Base-by-base conservation (phyloP, 2,329 filamentous ascomycete genomes). In the Trichoderma sp. region DNA sequence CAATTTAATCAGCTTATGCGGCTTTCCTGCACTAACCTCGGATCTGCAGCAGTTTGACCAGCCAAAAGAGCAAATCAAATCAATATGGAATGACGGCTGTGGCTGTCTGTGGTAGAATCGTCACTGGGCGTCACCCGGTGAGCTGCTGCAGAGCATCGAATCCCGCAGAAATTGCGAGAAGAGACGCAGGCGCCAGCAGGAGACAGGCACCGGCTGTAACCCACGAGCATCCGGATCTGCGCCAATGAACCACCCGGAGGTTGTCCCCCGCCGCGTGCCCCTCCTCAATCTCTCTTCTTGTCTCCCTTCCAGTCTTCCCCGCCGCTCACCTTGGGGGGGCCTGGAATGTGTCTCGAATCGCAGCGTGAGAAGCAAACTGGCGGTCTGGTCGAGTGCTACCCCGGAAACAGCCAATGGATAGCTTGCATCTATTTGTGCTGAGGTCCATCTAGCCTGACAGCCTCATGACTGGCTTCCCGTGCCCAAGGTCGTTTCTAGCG, bases 281-380 rank as follows among this genome's bases (percentile, higher is more conserved):
- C 63, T 55, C 57, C 53, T 14, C 31, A 29, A 16, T 33, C 40
- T 40, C 33, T 37, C 29, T 58, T 29, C 29, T 33, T 27, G n/a
- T 66, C 63, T 55, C 47, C 43, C 56, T 60, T 55, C 31, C 31
- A 35, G 24, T 60, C 40, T 56, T 66, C 37, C 63, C 53, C 53
- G 37, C 53, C 24, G 37, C 63, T 66, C 53, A 66, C 53, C 63
- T 57, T 66, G 53, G 52, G 43, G 43, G 40, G 43, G 59, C 33
- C 53, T 66, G 63, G 63, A 66, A 58, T 66, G 63, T 66, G 63
- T 66, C 63, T 66, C 63, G 63, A 66, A 29, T 49, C 37, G 29
- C 53, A 33, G 63, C 53, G 14, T 19, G 52, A 43, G 40, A 40
- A 62, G 35, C 63, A 62, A 62, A 68, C 49, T 62, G 53, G 68